Evolutionary conservation across 2,329 filamentous ascomycete species (phyloP).

Genomic region (Huntiella bhutanensis): DNA sequence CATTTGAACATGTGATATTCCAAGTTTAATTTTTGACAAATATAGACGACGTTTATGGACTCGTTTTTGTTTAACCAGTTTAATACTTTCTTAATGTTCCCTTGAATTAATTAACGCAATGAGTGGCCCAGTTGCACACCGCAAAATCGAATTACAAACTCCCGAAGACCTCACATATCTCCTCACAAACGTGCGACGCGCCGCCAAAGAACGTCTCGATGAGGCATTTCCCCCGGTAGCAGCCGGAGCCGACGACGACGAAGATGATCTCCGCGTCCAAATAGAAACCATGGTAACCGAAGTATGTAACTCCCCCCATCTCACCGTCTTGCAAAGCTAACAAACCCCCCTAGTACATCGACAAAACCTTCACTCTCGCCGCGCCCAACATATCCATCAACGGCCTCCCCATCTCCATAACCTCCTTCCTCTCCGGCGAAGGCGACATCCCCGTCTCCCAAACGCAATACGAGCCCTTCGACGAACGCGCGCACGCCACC

Average conservation of each 20-base stretch:
- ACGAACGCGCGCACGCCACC: constrained; percentile 36
- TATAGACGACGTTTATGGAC: too few relatives aligned
- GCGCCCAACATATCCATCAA: constrained; percentile 44
- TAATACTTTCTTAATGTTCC: too few relatives aligned
- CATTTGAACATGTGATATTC: too few relatives aligned
- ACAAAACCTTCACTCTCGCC: constrained; percentile 38
- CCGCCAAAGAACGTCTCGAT: constrained; percentile 47
- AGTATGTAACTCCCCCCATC: constrained; percentile 20
- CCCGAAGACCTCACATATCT: constrained; percentile 54
- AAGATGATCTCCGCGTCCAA: constrained; percentile 37
- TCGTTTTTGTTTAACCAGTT: too few relatives aligned
- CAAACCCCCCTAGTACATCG: constrained; percentile 32
- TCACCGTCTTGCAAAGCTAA: background rate
- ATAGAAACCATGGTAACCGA: constrained; percentile 42
- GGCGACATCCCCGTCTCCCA: constrained; percentile 15
- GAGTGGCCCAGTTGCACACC: constrained; percentile 30
- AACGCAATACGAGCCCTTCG: constrained; percentile 38
- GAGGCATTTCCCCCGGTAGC: constrained; percentile 45
- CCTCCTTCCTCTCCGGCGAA: constrained; percentile 18
- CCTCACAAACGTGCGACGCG: constrained; percentile 47
- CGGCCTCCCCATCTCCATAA: constrained; percentile 31
- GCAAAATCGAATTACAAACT: constrained; percentile 65
- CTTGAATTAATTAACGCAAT: constrained; percentile 13
- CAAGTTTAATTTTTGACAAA: too few relatives aligned
- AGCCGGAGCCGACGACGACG: constrained; percentile 20